A percentile compares a stretch with the other conserved stretches of the same genome.
These are phyloP conservation scores for Passiflora organensis DNA, from an alignment of 345 rosid species.

Conservation along the genomic window DNA sequence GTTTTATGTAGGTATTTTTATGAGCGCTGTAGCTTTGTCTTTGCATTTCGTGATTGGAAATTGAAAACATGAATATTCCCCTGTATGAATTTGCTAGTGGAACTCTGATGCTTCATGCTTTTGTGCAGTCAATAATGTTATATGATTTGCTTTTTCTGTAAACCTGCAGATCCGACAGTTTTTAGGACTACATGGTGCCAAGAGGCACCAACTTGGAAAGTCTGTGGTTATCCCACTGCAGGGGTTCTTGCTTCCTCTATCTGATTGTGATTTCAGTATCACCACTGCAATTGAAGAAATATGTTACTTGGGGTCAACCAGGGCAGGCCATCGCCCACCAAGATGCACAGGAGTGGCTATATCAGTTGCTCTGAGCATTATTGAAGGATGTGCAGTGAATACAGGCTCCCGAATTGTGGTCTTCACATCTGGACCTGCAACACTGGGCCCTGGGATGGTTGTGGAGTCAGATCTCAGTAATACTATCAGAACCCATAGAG, in stretches of 20 bases:
- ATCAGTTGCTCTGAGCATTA: conserved; percentile 67
- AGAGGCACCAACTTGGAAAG: conserved; percentile 52
- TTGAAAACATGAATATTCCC: too few relatives aligned
- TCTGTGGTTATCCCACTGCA: conserved; percentile 48
- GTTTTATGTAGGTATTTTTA: too few relatives aligned
- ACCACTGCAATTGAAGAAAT: conserved; percentile 78
- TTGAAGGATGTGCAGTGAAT: conserved; percentile 62
- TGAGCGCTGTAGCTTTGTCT: too few relatives aligned
- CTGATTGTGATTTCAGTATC: conserved; percentile 78
- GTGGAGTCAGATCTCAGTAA: conserved; percentile 55
- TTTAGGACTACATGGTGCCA: conserved; percentile 46
- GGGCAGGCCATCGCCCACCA: conserved; percentile 67
- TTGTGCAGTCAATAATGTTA: background rate
- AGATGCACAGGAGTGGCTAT: conserved; percentile 84
- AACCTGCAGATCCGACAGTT: conserved; percentile 51
- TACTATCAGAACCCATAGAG: conserved; percentile 81
- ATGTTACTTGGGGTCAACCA: conserved; percentile 23
- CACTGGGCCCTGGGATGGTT: conserved; percentile 79
- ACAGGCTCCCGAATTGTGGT: conserved; percentile 81
- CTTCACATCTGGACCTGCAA: conserved; percentile 92
- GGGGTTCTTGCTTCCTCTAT: conserved; percentile 69
- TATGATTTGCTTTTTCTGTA: background rate
- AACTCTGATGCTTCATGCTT: background rate
- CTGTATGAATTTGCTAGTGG: background rate
- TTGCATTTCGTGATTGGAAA: too few relatives aligned